Percentiles rank a stretch among this genome's conserved stretches.
These are phyloP conservation scores for Ascochyta pisi DNA, from an alignment of 2,329 filamentous ascomycete genomes.

Conservation along the genomic window DNA sequence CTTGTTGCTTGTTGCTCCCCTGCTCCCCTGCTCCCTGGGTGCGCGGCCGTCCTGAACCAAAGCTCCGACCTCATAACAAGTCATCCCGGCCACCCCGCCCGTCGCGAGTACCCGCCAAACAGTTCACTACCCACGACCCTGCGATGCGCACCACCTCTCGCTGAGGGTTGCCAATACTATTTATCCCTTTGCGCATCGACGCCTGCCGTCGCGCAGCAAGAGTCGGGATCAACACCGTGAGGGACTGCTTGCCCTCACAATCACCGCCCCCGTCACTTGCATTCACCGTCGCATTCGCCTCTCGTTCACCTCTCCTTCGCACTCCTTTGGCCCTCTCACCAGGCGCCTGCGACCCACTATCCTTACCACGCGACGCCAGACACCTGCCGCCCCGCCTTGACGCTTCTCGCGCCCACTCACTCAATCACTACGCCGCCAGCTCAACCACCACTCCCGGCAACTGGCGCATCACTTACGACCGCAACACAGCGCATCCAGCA, in stretches of 20 bases:
- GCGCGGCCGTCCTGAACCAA: slow-evolving; percentile 13
- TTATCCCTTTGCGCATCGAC: slow-evolving; percentile 19
- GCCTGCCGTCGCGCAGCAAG: slow-evolving; percentile 17
- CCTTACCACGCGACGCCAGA: slow-evolving; percentile 2
- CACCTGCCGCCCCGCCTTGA: background rate
- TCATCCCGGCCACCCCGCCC: slow-evolving; percentile 21
- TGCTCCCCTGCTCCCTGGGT: slow-evolving; percentile 3
- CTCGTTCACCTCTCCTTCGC: slow-evolving; percentile 6
- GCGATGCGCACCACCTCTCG: slow-evolving; percentile 14
- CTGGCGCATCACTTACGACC: slow-evolving; percentile 5
- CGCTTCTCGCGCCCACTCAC: slow-evolving; percentile 3
- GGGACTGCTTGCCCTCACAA: slow-evolving; percentile 19
- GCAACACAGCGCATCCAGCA: slow-evolving; percentile 19
- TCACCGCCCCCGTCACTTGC: slow-evolving; percentile 16
- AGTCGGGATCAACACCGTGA: slow-evolving; percentile 23
- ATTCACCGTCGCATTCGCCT: slow-evolving; percentile 22
- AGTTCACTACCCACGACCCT: slow-evolving; percentile 5
- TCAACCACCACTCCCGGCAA: slow-evolving; percentile 1
- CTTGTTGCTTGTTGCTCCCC: too few species aligned
- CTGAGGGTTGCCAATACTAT: slow-evolving; percentile 15
- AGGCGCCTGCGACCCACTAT: slow-evolving; percentile 7
- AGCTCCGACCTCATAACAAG: slow-evolving; percentile 23
- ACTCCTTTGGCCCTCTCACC: slow-evolving; percentile 11
- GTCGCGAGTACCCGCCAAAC: slow-evolving; percentile 11
- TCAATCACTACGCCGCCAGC: slow-evolving; percentile 2